These are phyloP conservation scores for Tuber microsphaerosporum DNA, from an alignment of 495 filamentous ascomycete genomes.

Conservation along the genomic window DNA sequence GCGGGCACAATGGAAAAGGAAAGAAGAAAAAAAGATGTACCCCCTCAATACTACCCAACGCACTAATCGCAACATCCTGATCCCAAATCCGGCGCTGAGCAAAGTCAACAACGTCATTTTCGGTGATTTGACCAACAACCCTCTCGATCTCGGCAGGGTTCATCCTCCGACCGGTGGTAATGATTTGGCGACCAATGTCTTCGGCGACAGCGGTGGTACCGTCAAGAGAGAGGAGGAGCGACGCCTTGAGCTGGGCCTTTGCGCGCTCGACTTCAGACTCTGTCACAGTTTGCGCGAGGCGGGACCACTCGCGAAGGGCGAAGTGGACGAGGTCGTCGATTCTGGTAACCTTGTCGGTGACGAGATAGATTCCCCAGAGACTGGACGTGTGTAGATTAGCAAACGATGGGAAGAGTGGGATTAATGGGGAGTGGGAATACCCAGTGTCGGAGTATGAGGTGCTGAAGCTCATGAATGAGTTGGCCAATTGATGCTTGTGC, in stretches of 20 bases:
- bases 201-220: constrained; percentile 94
- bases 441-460: constrained; percentile 99
- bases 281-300: constrained; percentile 76
- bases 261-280: constrained; percentile 92
- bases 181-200: constrained; percentile 96
- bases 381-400: constrained; percentile 47
- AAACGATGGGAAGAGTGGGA: constrained; percentile 2
- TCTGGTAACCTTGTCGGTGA: constrained; percentile 75
- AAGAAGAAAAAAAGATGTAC: constrained; percentile 41
- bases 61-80: constrained; percentile 86
- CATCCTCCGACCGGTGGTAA: constrained; percentile 90
- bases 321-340: constrained; percentile 97
- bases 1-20: not conserved
- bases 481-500: constrained; percentile 86
- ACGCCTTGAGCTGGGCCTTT: constrained; percentile 98
- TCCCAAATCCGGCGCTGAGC: constrained; percentile 90
- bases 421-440: constrained; percentile 48
- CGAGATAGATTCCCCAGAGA: constrained; percentile 98
- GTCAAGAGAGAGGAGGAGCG: constrained; percentile 91
- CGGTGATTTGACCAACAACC: constrained; percentile 75
- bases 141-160: constrained; percentile 88
- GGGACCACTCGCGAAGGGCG: constrained; percentile 94
- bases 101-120: constrained; percentile 96
- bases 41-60: constrained; percentile 87
- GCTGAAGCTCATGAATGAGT: constrained; percentile 99